These are phyloP conservation scores for Candida dubliniensis DNA, from an alignment of 1,139 yeast species.

Conservation along the genomic window DNA sequence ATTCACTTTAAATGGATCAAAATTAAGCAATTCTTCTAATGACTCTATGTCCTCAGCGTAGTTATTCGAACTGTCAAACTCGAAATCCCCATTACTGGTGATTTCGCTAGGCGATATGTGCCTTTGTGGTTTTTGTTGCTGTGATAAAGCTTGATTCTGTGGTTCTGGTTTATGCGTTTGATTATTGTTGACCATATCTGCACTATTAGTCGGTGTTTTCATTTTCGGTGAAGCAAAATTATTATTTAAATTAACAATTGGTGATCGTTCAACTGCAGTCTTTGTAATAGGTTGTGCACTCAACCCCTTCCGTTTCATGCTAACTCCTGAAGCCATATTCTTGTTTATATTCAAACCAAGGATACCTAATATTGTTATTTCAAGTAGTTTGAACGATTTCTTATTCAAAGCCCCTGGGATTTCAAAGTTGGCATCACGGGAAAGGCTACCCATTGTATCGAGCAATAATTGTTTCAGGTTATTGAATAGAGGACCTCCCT, in stretches of 20 bases:
- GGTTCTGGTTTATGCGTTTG: not conserved
- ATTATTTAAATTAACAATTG: conserved; percentile 7
- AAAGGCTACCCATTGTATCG: conserved; percentile 50
- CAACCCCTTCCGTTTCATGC: conserved; percentile 19
- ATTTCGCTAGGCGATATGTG: not conserved
- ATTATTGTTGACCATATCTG: conserved; percentile 6
- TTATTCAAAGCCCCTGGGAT: conserved; percentile 62
- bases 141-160: not conserved
- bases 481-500: conserved; percentile 78
- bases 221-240: conserved; percentile 8
- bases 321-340: conserved; percentile 4
- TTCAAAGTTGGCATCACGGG: conserved; percentile 49
- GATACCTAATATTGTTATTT: conserved; percentile 56
- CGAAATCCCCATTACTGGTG: not conserved
- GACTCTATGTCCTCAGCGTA: conserved; percentile 19
- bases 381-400: conserved; percentile 56
- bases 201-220: conserved; percentile 6
- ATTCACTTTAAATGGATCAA: conserved; percentile 44
- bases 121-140: not conserved
- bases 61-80: not conserved
- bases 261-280: conserved; percentile 26
- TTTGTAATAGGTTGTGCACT: conserved; percentile 24
- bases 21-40: conserved; percentile 33
- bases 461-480: conserved; percentile 60
- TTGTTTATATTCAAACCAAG: conserved; percentile 37